Conservation (phyloP, 1,284 basidiomycete genomes). For the Wolfiporia cocos region DNA sequence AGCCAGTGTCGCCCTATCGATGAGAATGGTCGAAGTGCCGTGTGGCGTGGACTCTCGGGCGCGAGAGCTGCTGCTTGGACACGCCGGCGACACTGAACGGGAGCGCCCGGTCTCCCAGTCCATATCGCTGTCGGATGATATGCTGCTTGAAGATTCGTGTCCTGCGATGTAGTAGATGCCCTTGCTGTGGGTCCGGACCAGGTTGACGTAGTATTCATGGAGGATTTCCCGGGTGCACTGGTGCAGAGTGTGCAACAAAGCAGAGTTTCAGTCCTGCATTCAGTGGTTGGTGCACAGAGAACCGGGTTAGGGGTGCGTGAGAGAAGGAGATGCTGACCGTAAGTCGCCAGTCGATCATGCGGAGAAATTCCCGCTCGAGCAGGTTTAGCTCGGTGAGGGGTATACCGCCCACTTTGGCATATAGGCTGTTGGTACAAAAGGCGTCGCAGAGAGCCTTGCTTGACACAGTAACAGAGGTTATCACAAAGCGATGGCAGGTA, state of each 20-base stretch:
- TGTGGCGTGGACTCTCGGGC: constrained; percentile 15
- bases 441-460: constrained; percentile 91
- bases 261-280: constrained; percentile 8
- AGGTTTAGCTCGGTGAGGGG: constrained; percentile 85
- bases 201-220: constrained; percentile 81
- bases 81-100: constrained; percentile 43
- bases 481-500: constrained; percentile 94
- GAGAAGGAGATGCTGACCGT: constrained; percentile 59
- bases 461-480: constrained; percentile 81
- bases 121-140: constrained; percentile 51
- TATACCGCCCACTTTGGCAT: constrained; percentile 93
- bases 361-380: constrained; percentile 88
- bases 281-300: constrained; percentile 1
- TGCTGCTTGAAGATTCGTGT: constrained; percentile 31
- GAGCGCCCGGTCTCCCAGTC: constrained; percentile 49
- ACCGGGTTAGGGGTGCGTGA: constrained; percentile 8
- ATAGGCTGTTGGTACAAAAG: constrained; percentile 89
- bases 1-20: constrained; percentile 43
- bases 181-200: constrained; percentile 68
- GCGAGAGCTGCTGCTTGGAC: constrained; percentile 1
- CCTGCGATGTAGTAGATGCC: constrained; percentile 52
- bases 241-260: constrained; percentile 11
- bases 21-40: constrained; percentile 46
- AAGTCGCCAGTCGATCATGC: constrained; percentile 86
- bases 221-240: constrained; percentile 77